Conservation (phyloP, 2,329 filamentous ascomycete genomes). For the Hypomyces rosellus region DNA sequence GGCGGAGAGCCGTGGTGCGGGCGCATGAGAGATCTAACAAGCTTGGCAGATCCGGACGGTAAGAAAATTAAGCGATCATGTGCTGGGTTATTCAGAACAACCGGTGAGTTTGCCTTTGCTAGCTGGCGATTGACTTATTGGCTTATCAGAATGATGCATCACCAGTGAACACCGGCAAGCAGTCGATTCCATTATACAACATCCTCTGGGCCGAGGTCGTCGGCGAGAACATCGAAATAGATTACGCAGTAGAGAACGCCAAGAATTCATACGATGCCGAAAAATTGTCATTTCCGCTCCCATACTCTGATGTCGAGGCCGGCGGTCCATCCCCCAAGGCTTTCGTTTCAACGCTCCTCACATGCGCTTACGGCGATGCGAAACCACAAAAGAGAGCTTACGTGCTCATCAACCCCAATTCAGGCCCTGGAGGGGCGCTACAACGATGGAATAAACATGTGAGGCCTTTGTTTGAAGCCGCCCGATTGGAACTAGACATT, state of each 20-base stretch:
- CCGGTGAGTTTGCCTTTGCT: background rate
- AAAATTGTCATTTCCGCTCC: conserved; percentile 49
- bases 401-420: conserved; percentile 84
- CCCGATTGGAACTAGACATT: conserved; percentile 69
- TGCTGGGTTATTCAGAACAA: background rate
- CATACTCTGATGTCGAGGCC: conserved; percentile 11
- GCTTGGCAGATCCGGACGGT: conserved; percentile 7
- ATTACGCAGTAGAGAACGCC: conserved; percentile 57
- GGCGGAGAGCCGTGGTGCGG: background rate
- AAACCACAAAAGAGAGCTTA: conserved; percentile 72
- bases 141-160: background rate
- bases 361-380: conserved; percentile 62
- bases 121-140: background rate
- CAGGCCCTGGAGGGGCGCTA: conserved; percentile 70
- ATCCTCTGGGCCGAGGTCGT: conserved; percentile 72
- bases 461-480: conserved; percentile 76
- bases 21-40: conserved; percentile 1
- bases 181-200: conserved; percentile 68
- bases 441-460: conserved; percentile 70
- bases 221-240: conserved; percentile 57
- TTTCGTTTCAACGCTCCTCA: conserved; percentile 62
- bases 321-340: conserved; percentile 37
- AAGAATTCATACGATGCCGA: conserved; percentile 56
- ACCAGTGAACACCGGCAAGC: conserved; percentile 19
- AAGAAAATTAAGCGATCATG: conserved; percentile 3